phyloP scores from a whole-genome alignment of 2,329 filamentous ascomycete species.

The Samsoniella hepiali region DNA sequence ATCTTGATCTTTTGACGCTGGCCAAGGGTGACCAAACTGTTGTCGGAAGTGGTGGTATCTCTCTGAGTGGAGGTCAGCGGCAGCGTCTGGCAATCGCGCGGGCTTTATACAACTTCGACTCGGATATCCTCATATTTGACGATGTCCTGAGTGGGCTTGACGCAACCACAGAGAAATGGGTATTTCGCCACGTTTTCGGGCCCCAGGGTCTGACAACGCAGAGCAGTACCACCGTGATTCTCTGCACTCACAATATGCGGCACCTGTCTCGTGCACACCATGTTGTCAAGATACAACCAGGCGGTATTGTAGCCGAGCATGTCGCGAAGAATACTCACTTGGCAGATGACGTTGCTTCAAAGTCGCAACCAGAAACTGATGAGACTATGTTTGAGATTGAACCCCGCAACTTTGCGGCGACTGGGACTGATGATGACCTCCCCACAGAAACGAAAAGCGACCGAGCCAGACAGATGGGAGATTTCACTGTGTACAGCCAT shows the following conservation, averaged over 20 bases:
- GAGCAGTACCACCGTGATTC: constrained; percentile 38
- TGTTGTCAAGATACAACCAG: constrained; percentile 33
- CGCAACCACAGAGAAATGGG: constrained; percentile 35
- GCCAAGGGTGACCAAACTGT: constrained; percentile 35
- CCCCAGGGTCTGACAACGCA: constrained; percentile 29
- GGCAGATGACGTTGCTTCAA: too few relatives aligned
- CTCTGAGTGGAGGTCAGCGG: constrained; percentile 41
- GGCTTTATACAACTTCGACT: constrained; percentile 23
- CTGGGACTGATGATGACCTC: too few relatives aligned
- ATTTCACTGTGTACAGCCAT: too few relatives aligned
- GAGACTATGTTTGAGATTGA: too few relatives aligned
- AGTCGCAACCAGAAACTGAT: too few relatives aligned
- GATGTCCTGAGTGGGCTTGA: constrained; percentile 33
- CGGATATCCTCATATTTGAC: constrained; percentile 22
- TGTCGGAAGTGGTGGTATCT: constrained; percentile 27
- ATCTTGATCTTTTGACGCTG: constrained; percentile 28
- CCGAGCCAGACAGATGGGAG: too few relatives aligned
- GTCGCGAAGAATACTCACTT: too few relatives aligned
- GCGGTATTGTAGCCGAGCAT: too few relatives aligned
- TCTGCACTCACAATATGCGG: constrained; percentile 35
- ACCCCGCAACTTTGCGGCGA: too few relatives aligned
- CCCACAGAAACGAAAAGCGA: too few relatives aligned
- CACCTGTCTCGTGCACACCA: constrained; percentile 40
- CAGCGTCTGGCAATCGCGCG: constrained; percentile 32
- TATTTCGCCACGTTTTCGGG: constrained; percentile 34